Evolutionary conservation across 768 basidiomycete genomes (phyloP), one percentile per base, ranked within the genome.

Genomic region (Amylocystis lapponica): DNA sequence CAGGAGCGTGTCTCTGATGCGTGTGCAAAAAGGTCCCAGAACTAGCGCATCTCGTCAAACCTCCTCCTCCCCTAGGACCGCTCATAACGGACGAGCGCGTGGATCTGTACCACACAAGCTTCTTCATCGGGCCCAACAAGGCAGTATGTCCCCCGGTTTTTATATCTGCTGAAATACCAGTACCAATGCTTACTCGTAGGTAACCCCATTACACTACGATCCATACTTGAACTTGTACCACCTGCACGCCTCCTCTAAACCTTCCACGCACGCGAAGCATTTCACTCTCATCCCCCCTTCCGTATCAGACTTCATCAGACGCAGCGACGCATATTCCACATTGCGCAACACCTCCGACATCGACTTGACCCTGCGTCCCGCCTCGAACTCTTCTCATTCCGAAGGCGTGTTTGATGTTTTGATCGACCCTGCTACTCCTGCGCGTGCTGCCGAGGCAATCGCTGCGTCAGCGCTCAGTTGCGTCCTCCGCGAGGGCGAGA

Each of bases 151-250:
- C 11, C 14, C 16, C 20, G 4, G 4, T 5, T 21, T 17, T 5
- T 9, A 5, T 26, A 5, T 20, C 5, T 4, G 25, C 27, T 21
- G 12, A 17, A 17, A 4, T 19, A 29, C 19, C 22, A 11, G 19
- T 38, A 11, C 23, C 16, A 30, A 30, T 16, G 8, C 27, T 21
- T 16, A 41, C 14, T 23, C 26, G 20, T 25, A 59, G 57, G 42
- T 58, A 12, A 55, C 50, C 1, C 52, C 57, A 14, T 36, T 58
- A 19, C 57, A 59, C 25, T 42, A 49, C 41, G 57, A 59, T 41
- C 49, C 54, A 22, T 59, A 59, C 50, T 43, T 40, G 41, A 58
- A 58, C 47, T 39, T 55, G 0, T 55, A 51, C 49, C 46, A 48
- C 31, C 43, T 58, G 7, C 38, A 48, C 22, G 52, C 57, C 16